phyloP scores from a whole-genome alignment of 2,329 filamentous ascomycete species.

The Hirsutella minnesotensis region DNA sequence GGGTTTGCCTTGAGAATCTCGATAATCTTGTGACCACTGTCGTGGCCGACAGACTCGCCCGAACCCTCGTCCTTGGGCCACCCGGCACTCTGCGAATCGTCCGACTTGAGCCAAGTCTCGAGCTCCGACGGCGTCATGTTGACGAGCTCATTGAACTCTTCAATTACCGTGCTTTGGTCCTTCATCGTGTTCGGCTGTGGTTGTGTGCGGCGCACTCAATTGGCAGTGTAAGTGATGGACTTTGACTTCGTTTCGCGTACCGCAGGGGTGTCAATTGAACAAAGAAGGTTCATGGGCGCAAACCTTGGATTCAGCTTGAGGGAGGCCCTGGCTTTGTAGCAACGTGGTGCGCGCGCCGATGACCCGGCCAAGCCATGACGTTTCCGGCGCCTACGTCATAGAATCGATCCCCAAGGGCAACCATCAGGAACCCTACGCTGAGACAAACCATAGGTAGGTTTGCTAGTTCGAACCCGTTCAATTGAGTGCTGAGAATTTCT shows the following conservation, averaged over 20 bases:
- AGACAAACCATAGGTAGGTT: not conserved
- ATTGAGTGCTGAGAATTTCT: too few species aligned
- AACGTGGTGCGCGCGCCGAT: not conserved
- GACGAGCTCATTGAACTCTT: conserved; percentile 54
- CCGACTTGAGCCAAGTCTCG: conserved; percentile 46
- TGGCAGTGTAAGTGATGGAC: not conserved
- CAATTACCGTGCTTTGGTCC: conserved; percentile 19
- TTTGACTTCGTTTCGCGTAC: not conserved
- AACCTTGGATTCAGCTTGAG: not conserved
- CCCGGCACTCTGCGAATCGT: conserved; percentile 45
- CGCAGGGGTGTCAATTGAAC: not conserved
- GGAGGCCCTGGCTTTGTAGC: not conserved
- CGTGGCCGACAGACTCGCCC: conserved; percentile 53
- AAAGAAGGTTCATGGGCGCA: not conserved
- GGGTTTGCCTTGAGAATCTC: conserved; percentile 52
- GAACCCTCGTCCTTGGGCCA: conserved; percentile 46
- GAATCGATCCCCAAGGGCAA: not conserved
- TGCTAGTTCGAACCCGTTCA: too few species aligned
- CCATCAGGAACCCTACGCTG: not conserved
- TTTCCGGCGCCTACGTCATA: conserved; percentile 3
- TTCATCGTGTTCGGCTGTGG: conserved; percentile 7
- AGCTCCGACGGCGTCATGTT: conserved; percentile 54
- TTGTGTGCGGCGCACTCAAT: not conserved
- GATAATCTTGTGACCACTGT: conserved; percentile 50
- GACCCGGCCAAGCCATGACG: not conserved